Conservation (phyloP, 2,329 filamentous ascomycete genomes). For the Dactylellina parvicollis region DNA sequence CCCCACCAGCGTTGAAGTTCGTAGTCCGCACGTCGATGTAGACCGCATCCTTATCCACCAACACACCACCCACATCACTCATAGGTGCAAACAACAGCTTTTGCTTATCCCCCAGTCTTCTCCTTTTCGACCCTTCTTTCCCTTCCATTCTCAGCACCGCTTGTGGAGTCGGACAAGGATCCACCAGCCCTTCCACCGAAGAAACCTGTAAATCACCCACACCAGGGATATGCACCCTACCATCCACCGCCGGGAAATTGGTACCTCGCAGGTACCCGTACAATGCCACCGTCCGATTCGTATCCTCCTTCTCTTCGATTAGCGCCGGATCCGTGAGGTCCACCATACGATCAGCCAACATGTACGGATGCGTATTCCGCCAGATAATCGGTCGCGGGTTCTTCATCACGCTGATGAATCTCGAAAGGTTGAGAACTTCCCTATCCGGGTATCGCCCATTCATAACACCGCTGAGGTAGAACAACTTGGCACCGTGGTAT, state of each 20-base stretch:
- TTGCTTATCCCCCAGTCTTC: constrained; percentile 91
- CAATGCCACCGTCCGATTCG: constrained; percentile 87
- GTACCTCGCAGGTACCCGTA: constrained; percentile 95
- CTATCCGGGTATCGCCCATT: constrained; percentile 97
- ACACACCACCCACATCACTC: constrained; percentile 94
- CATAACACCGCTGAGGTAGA: constrained; percentile 94
- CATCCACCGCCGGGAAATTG: constrained; percentile 86
- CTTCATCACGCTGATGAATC: constrained; percentile 98
- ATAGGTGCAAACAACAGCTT: constrained; percentile 96
- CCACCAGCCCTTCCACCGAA: constrained; percentile 85
- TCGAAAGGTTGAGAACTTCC: constrained; percentile 92
- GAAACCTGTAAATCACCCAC: constrained; percentile 87
- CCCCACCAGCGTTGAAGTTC: constrained; percentile 70
- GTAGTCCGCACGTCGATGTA: constrained; percentile 80
- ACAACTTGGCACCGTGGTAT: constrained; percentile 95
- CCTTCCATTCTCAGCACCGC: constrained; percentile 84
- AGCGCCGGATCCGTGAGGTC: constrained; percentile 93
- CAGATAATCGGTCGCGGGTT: constrained; percentile 95
- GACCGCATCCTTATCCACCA: constrained; percentile 96
- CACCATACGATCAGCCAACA: constrained; percentile 90
- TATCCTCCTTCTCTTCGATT: constrained; percentile 87
- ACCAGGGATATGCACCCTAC: constrained; percentile 89
- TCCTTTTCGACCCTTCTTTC: constrained; percentile 74
- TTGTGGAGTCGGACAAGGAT: constrained; percentile 94
- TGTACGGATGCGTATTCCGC: constrained; percentile 95